Percentiles rank a stretch among this genome's conserved stretches.
Conservation (phyloP, 805 yeast genomes). For the Wickerhamiella sorbophila region DNA sequence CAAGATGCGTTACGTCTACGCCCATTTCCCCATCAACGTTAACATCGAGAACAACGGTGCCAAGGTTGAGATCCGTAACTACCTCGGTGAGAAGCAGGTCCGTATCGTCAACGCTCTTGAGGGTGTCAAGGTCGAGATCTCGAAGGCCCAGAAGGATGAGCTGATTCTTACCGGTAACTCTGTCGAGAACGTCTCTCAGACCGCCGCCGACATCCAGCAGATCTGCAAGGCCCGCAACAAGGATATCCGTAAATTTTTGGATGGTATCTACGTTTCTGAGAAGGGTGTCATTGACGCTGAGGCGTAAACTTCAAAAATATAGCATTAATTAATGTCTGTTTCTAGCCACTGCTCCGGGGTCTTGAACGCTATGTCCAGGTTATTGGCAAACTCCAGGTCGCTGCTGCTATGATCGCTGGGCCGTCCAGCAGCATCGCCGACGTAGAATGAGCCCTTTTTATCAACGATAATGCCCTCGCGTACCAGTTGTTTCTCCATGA, state of each 20-base stretch:
- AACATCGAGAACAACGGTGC: conserved; percentile 71
- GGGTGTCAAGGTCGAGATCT: conserved; percentile 77
- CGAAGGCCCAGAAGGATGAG: conserved; percentile 87
- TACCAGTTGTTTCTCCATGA: conserved; percentile 31
- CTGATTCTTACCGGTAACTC: conserved; percentile 88
- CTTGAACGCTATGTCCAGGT: conserved; percentile 38
- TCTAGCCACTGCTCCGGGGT: conserved; percentile 59
- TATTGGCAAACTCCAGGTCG: conserved; percentile 56
- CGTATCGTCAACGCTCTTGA: conserved; percentile 75
- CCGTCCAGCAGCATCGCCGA: conserved; percentile 98
- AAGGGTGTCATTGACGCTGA: conserved; percentile 77
- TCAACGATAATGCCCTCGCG: conserved; percentile 25
- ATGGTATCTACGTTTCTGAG: conserved; percentile 98
- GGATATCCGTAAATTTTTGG: conserved; percentile 99
- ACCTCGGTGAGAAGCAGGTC: conserved; percentile 97
- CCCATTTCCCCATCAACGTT: conserved; percentile 99
- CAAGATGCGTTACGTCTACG: conserved; percentile 99
- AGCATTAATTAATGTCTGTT: not conserved
- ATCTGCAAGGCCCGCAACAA: conserved; percentile 97
- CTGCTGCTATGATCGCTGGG: conserved; percentile 62
- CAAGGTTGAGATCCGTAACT: conserved; percentile 94
- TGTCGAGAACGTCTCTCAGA: conserved; percentile 92
- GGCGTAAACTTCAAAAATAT: conserved; percentile 10
- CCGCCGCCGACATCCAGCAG: conserved; percentile 97
- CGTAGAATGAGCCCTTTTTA: conserved; percentile 38